Base-by-base conservation (phyloP, 192 early-diverging fungal species). In the Coemansia sp. region DNA sequence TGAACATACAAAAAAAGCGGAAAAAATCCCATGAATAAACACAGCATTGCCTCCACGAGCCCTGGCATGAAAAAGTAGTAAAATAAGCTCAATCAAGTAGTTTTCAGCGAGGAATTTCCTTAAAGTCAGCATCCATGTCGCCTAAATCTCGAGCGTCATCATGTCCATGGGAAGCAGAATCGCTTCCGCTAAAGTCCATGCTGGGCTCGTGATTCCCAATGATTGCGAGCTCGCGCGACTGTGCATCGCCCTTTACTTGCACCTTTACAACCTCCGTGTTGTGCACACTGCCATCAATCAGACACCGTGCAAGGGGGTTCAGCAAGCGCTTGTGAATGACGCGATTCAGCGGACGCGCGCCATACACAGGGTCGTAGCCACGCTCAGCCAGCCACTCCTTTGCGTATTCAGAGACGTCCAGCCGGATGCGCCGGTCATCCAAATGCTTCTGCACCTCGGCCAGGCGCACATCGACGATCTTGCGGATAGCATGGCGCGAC, bases 401-500 rank as follows among this genome's bases (percentile, higher is more conserved):
- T 3, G 83, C 81, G 17, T 58, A 64, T 2, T 73, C 70, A 19
- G 68, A 71, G 10, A 86, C 80, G 10, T 80, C 73, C 5, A 88
- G 58, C 9, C 45, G 54, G 30, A 85, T 80, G 5, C 79, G 64
- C 15, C 79, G 78, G 51, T 85, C 84, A 19, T 74, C 60, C 23
- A 81, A 67, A 28, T 84, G 80, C 30, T 77, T 22, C 49, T 87
- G 72, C 8, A 89, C 71, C 45, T 86, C 86, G 11, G 64, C 46
- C 10, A 92, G 70, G 29, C 86, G 82, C 0, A 92, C 79, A 52
- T 90, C 80, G 15, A 87, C 89, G 58, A 92, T 90, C 34, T 78
- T 70, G n/a, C 77, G 77, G 38, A 91, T 85, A n/a, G 80, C 82
- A 0, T 36, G 55, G 50, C 83, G 81, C 1, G 80, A 72, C 9